Evolutionary conservation across 2,329 filamentous ascomycete species (phyloP).

Genomic region (Setomelanomma holmii): DNA sequence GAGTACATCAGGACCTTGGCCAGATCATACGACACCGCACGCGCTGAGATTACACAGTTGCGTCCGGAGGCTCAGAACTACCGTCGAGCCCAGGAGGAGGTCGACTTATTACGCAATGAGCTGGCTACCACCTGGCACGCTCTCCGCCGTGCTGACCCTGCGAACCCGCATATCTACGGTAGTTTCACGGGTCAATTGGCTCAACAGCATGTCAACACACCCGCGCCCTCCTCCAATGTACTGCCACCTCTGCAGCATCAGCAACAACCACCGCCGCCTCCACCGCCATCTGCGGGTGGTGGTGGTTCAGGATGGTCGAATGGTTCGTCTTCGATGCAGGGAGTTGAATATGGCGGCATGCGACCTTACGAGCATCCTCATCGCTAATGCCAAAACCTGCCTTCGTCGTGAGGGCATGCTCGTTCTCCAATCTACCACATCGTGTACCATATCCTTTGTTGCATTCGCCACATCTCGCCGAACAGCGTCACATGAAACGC

Average conservation of each 20-base stretch:
- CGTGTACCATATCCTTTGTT: background rate
- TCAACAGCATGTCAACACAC: slow-evolving; percentile 44
- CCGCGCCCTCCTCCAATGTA: slow-evolving; percentile 38
- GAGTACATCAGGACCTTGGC: slow-evolving; percentile 56
- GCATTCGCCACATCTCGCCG: background rate
- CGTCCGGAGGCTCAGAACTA: slow-evolving; percentile 53
- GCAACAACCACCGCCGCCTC: slow-evolving; percentile 35
- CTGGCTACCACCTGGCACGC: slow-evolving; percentile 55
- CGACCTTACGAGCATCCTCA: slow-evolving; percentile 47
- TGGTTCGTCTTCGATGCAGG: slow-evolving; percentile 51
- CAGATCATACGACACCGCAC: slow-evolving; percentile 48
- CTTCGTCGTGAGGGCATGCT: background rate
- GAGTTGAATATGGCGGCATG: slow-evolving; percentile 55
- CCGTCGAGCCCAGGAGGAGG: slow-evolving; percentile 56
- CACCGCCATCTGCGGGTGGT: slow-evolving; percentile 44
- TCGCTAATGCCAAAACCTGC: slow-evolving; percentile 19
- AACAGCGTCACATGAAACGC: background rate
- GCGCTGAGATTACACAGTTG: slow-evolving; percentile 50
- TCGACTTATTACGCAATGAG: slow-evolving; percentile 56
- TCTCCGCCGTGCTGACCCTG: slow-evolving; percentile 55
- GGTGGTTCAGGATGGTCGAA: slow-evolving; percentile 40
- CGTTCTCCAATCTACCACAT: background rate
- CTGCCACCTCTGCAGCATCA: slow-evolving; percentile 50
- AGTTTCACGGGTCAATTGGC: slow-evolving; percentile 53
- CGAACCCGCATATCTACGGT: slow-evolving; percentile 56